A percentile compares a stretch with the other conserved stretches of the same genome.
Conservation (phyloP, 306 rosid genomes). For the Prunus fruticosa region DNA sequence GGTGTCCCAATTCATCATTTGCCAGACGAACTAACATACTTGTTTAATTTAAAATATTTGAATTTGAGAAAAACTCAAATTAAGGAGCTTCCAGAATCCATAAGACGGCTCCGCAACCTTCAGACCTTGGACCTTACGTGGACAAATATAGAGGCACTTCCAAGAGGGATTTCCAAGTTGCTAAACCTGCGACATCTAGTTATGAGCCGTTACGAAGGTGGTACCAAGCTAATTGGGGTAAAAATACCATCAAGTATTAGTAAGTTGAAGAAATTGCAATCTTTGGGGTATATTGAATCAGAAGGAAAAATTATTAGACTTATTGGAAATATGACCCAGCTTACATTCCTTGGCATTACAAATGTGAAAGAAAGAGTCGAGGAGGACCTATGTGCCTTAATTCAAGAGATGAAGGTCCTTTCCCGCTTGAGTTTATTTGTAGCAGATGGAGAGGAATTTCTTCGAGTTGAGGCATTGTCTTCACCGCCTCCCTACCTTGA, state of each 20-base stretch:
- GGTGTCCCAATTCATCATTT: no score
- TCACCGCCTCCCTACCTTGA: slow-evolving; percentile 14
- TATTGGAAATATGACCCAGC: not conserved
- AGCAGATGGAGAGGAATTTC: not conserved
- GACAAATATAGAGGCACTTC: slow-evolving; percentile 3
- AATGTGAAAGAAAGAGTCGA: not conserved
- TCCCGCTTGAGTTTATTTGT: not conserved
- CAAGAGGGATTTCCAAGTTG: slow-evolving; percentile 6
- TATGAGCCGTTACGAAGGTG: not conserved
- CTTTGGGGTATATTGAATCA: not conserved
- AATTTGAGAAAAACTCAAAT: not conserved
- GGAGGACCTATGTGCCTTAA: slow-evolving; percentile 4
- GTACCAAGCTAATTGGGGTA: not conserved
- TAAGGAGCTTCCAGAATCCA: slow-evolving; percentile 20
- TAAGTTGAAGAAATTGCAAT: slow-evolving; percentile 2
- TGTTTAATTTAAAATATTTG: no score
- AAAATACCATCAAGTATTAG: not conserved
- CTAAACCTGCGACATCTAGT: not conserved
- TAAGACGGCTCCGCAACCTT: slow-evolving; percentile 16
- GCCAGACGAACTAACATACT: no score
- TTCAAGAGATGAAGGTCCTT: slow-evolving; percentile 10
- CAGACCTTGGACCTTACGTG: not conserved
- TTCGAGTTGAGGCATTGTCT: not conserved
- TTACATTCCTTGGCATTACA: not conserved
- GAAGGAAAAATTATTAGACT: not conserved